phyloP scores from a whole-genome alignment of 2,329 filamentous ascomycete species.

The Ophiostoma ips region DNA sequence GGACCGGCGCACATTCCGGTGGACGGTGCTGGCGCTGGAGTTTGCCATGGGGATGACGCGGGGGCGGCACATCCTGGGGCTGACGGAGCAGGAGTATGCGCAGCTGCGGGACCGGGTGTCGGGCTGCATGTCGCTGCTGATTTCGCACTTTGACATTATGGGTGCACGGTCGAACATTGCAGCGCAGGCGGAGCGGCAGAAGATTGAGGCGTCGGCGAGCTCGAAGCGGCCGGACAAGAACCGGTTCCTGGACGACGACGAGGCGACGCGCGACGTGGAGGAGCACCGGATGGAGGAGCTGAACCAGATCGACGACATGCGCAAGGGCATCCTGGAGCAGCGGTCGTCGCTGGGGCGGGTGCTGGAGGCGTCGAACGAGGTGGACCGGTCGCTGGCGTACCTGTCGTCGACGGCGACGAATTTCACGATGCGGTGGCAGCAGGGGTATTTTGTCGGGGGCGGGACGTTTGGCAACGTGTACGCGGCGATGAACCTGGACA shows the following conservation, averaged over 20 bases:
- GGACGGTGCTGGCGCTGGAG: conserved; percentile 89
- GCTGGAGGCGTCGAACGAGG: conserved; percentile 86
- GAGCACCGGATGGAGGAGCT: conserved; percentile 64
- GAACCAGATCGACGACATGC: conserved; percentile 59
- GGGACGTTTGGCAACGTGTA: conserved; percentile 97
- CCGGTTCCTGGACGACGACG: conserved; percentile 61
- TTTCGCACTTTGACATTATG: conserved; percentile 99
- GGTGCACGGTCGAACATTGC: conserved; percentile 86
- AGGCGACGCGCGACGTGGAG: conserved; percentile 61
- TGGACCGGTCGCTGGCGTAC: conserved; percentile 85
- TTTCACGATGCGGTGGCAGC: conserved; percentile 92
- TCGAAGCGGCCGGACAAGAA: conserved; percentile 66
- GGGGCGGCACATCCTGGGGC: conserved; percentile 80
- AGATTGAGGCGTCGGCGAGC: conserved; percentile 69
- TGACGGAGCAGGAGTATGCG: conserved; percentile 78
- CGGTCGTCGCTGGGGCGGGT: conserved; percentile 80
- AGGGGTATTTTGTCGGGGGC: conserved; percentile 94
- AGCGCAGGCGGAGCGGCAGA: conserved; percentile 84
- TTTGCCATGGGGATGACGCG: conserved; percentile 97
- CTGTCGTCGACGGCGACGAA: conserved; percentile 91
- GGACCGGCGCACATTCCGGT: conserved; percentile 91
- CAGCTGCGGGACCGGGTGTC: conserved; percentile 76
- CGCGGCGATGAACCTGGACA: conserved; percentile 92
- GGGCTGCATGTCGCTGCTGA: conserved; percentile 92
- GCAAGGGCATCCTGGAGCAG: conserved; percentile 70